These are phyloP conservation scores for Colletotrichum spinosum DNA, from an alignment of 2,329 filamentous ascomycete species.

Conservation along the genomic window DNA sequence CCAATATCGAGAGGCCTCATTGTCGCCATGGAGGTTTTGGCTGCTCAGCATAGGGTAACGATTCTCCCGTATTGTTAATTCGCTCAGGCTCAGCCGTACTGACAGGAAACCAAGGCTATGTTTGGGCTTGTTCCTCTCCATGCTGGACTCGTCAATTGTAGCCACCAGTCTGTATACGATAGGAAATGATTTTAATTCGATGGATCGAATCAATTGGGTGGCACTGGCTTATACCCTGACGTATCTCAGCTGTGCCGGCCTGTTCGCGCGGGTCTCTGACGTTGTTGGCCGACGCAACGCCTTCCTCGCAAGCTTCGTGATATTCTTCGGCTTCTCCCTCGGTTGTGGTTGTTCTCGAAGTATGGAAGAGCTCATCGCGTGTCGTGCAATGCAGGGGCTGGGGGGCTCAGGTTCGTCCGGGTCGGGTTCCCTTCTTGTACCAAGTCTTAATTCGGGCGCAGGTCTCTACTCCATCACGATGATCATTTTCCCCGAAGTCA, in stretches of 20 bases:
- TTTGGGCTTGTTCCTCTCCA: constrained; percentile 66
- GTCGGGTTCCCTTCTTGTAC: constrained; percentile 24
- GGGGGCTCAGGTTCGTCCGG: constrained; percentile 59
- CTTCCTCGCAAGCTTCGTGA: constrained; percentile 60
- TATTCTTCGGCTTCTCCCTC: constrained; percentile 69
- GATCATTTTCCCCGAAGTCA: constrained; percentile 65
- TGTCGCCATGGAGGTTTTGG: constrained; percentile 49
- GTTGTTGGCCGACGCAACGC: constrained; percentile 65
- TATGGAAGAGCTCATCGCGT: constrained; percentile 56
- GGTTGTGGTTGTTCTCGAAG: constrained; percentile 61
- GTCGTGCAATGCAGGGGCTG: constrained; percentile 55
- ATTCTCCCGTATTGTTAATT: not conserved
- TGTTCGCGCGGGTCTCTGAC: constrained; percentile 66
- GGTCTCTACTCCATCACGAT: constrained; percentile 68
- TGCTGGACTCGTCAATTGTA: constrained; percentile 71
- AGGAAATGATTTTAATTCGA: constrained; percentile 59
- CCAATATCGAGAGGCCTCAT: constrained; percentile 22
- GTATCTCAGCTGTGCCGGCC: constrained; percentile 67
- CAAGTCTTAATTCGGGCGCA: constrained; percentile 27
- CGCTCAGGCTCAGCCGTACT: not conserved
- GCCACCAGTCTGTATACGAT: constrained; percentile 70
- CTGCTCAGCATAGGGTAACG: constrained; percentile 48
- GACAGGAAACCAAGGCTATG: constrained; percentile 51
- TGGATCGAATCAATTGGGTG: constrained; percentile 63
- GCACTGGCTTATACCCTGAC: constrained; percentile 67